These are phyloP conservation scores for Podaxis sp. DNA, from an alignment of 768 basidiomycete genomes.

Conservation along the genomic window DNA sequence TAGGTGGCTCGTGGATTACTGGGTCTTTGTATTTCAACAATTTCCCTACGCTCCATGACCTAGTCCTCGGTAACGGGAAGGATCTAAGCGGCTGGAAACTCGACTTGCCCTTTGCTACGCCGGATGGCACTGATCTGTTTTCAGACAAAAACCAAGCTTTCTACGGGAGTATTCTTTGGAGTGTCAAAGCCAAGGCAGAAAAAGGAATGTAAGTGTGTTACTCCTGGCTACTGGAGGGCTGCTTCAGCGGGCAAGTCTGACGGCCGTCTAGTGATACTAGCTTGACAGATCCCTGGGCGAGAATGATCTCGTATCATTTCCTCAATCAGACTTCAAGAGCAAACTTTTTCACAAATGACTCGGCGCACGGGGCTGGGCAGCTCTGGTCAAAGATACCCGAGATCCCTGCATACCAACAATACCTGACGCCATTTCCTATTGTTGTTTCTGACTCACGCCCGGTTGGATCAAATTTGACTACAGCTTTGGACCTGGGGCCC, in stretches of 20 bases:
- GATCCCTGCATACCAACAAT: constrained; percentile 46
- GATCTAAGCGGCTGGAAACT: constrained; percentile 51
- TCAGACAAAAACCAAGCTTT: constrained; percentile 45
- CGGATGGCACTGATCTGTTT: constrained; percentile 44
- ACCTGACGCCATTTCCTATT: constrained; percentile 62
- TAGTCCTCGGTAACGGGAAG: constrained; percentile 54
- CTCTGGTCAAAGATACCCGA: constrained; percentile 57
- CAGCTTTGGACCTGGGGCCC: constrained; percentile 33
- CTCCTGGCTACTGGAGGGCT: not conserved
- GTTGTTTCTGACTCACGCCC: constrained; percentile 54
- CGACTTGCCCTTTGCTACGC: constrained; percentile 51
- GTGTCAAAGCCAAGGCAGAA: constrained; percentile 51
- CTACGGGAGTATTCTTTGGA: constrained; percentile 50
- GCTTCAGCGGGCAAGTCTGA: not conserved
- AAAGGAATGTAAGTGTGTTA: constrained; percentile 42
- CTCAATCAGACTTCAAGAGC: constrained; percentile 54
- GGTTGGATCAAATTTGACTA: constrained; percentile 37
- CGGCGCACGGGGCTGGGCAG: constrained; percentile 68
- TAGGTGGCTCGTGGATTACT: constrained; percentile 66
- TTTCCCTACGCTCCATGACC: constrained; percentile 50
- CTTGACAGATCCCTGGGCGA: constrained; percentile 58
- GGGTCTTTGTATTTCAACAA: constrained; percentile 62
- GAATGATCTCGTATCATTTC: constrained; percentile 71
- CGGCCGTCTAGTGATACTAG: constrained; percentile 50
- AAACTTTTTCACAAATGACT: constrained; percentile 58